Percentiles rank a stretch among this genome's conserved stretches.
These are phyloP conservation scores for Ogataea salicorniae DNA, from an alignment of 805 yeast species.

Conservation along the genomic window DNA sequence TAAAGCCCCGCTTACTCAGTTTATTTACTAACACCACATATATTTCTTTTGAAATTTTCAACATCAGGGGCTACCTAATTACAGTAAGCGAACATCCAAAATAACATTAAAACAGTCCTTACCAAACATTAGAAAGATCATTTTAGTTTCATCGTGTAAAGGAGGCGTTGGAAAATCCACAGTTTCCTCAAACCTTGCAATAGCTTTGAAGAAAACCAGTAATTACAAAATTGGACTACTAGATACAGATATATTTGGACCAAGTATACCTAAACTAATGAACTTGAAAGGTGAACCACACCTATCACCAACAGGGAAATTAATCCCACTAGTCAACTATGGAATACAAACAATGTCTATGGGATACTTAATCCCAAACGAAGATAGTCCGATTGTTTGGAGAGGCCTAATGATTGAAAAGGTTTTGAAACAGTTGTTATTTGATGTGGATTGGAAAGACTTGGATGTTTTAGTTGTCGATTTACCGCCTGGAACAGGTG, in stretches of 20 bases:
- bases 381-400: conserved; percentile 75
- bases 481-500: conserved; percentile 93
- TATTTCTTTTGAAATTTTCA: background rate
- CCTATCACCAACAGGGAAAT: conserved; percentile 43
- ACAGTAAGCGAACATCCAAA: conserved; percentile 38
- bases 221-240: conserved; percentile 55
- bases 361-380: conserved; percentile 70
- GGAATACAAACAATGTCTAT: conserved; percentile 84
- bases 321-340: conserved; percentile 64
- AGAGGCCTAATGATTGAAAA: conserved; percentile 84
- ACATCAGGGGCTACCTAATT: conserved; percentile 40
- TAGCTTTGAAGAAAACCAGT: conserved; percentile 50
- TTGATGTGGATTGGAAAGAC: conserved; percentile 70
- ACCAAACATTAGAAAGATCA: conserved; percentile 54
- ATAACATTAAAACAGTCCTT: conserved; percentile 52
- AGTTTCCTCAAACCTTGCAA: conserved; percentile 63
- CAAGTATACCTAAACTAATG: conserved; percentile 71
- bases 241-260: conserved; percentile 83
- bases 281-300: conserved; percentile 68
- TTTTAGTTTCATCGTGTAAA: conserved; percentile 70
- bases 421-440: conserved; percentile 77
- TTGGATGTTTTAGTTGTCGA: conserved; percentile 71
- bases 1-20: background rate
- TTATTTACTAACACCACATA: background rate
- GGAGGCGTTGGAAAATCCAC: conserved; percentile 85